phyloP scores from a whole-genome alignment of 345 rosid genomes.

The Eucalyptus leucophloia region DNA sequence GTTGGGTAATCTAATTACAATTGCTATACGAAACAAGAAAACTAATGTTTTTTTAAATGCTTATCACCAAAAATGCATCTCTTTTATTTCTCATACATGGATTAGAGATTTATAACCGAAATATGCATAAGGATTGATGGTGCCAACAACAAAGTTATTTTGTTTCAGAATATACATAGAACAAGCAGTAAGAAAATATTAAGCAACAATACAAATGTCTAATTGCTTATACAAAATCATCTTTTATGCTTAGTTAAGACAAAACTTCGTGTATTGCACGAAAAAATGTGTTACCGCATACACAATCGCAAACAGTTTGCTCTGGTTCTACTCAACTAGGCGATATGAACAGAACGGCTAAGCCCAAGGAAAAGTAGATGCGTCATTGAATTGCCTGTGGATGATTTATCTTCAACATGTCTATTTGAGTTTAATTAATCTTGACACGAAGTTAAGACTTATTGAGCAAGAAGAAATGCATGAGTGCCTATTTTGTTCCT shows the following conservation, averaged over 20 bases:
- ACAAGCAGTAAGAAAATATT: neutral
- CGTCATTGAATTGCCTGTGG: neutral
- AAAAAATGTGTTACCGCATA: neutral
- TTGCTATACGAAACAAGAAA: neutral
- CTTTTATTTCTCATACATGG: too few relatives aligned
- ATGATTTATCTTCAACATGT: neutral
- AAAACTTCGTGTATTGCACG: neutral
- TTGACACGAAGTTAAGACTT: neutral
- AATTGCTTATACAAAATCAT: neutral
- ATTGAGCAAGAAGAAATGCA: neutral
- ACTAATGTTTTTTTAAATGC: neutral
- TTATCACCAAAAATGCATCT: too few relatives aligned
- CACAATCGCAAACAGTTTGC: neutral
- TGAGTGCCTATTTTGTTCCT: neutral
- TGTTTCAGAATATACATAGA: neutral
- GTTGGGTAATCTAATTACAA: neutral
- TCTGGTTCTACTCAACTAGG: neutral
- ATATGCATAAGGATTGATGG: neutral
- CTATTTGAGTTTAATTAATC: neutral
- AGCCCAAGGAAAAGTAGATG: neutral
- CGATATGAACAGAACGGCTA: neutral
- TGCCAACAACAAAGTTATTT: neutral
- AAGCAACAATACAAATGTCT: neutral
- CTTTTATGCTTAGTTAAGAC: neutral
- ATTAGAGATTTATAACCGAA: too few relatives aligned